Evolutionary conservation across 2,329 filamentous ascomycete species (phyloP).

Genomic region (Clonostachys sp.): DNA sequence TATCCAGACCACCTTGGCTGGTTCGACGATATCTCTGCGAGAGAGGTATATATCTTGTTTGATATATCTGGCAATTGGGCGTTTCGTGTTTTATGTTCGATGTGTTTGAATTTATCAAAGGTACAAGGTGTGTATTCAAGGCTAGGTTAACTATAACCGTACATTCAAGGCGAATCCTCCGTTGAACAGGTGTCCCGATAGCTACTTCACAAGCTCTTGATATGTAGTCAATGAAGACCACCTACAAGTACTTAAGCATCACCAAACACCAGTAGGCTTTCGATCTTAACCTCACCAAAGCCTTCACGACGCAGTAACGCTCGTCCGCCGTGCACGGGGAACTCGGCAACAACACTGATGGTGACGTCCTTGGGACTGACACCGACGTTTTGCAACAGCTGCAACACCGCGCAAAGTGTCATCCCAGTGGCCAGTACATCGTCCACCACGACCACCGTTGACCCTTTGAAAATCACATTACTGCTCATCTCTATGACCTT

Average conservation of each 20-base stretch:
- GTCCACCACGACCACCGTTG: slow-evolving; percentile 50
- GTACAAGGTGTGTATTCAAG: too few relatives aligned
- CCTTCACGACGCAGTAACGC: slow-evolving; percentile 35
- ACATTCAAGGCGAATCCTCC: too few relatives aligned
- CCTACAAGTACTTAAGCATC: slow-evolving; percentile 8
- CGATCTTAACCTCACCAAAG: slow-evolving; percentile 43
- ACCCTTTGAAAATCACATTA: slow-evolving; percentile 29
- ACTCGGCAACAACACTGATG: slow-evolving; percentile 53
- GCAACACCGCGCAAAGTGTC: slow-evolving; percentile 48
- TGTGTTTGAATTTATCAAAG: too few relatives aligned
- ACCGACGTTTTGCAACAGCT: slow-evolving; percentile 37
- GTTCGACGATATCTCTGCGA: too few relatives aligned
- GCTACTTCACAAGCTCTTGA: too few relatives aligned
- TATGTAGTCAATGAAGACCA: too few relatives aligned
- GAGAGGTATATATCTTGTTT: too few relatives aligned
- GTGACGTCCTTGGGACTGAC: slow-evolving; percentile 31
- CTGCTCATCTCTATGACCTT: slow-evolving; percentile 44
- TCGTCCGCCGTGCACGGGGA: slow-evolving; percentile 49
- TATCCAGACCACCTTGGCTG: too few relatives aligned
- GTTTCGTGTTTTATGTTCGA: too few relatives aligned
- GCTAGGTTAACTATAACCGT: too few relatives aligned
- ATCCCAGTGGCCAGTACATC: slow-evolving; percentile 53
- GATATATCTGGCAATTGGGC: too few relatives aligned
- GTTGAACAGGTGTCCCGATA: too few relatives aligned
- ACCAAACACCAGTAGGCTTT: slow-evolving; percentile 43